Conservation (phyloP, 768 basidiomycete species). For the Pholiota molesta region DNA sequence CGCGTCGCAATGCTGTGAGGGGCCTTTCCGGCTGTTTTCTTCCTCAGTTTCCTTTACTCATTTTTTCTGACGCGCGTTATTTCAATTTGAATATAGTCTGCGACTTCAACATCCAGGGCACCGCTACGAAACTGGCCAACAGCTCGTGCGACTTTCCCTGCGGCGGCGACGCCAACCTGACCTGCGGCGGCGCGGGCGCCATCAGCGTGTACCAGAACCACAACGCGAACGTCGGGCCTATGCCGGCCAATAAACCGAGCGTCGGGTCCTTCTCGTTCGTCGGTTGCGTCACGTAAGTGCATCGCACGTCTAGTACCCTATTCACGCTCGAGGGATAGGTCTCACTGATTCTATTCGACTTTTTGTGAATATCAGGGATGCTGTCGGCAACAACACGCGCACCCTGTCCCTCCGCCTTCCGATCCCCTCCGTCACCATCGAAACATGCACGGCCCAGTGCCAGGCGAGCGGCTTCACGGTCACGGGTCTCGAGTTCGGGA, state of each 20-base stretch:
- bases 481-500: slow-evolving; percentile 20
- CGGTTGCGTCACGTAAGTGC: slow-evolving; percentile 21
- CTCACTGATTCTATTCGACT: no score
- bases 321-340: no score
- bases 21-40: neutral
- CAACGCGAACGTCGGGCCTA: slow-evolving; percentile 11
- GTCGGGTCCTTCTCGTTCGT: slow-evolving; percentile 17
- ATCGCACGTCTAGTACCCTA: no score
- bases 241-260: slow-evolving; percentile 14
- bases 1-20: slow-evolving; percentile 25
- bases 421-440: no score
- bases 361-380: slow-evolving; percentile 15
- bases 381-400: slow-evolving; percentile 13
- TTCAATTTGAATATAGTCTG: slow-evolving; percentile 21
- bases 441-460: slow-evolving; percentile 19
- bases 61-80: neutral
- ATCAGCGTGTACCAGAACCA: slow-evolving; percentile 22
- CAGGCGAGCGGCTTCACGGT: slow-evolving; percentile 15
- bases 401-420: slow-evolving; percentile 16
- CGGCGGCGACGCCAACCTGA: slow-evolving; percentile 19
- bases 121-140: slow-evolving; percentile 16
- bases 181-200: slow-evolving; percentile 18
- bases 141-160: slow-evolving; percentile 18
- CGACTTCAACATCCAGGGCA: slow-evolving; percentile 25
- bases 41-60: no score